Percentiles rank a stretch among this genome's conserved stretches.
These are phyloP conservation scores for Falciphora oryzae DNA, from an alignment of 2,329 filamentous ascomycete species.

Conservation along the genomic window DNA sequence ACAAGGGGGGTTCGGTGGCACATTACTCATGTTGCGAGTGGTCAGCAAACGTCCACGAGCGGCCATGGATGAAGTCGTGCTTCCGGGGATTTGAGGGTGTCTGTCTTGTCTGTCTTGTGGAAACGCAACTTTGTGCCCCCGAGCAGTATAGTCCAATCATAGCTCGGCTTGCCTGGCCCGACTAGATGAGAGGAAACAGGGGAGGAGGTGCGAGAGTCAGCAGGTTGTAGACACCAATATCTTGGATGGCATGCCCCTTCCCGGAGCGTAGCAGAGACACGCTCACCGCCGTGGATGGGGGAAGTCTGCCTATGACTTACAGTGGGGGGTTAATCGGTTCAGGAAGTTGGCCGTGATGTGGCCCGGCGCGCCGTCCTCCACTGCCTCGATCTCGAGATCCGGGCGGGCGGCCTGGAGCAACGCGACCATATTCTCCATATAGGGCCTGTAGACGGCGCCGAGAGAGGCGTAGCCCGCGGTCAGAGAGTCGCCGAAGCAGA, in stretches of 20 bases:
- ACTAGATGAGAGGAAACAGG: conserved; percentile 7
- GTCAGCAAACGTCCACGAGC: too few relatives aligned
- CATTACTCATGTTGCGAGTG: too few relatives aligned
- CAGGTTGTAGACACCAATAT: too few relatives aligned
- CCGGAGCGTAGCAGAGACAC: not conserved
- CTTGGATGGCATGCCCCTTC: not conserved
- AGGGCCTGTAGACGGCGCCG: conserved; percentile 44
- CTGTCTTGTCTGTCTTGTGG: too few relatives aligned
- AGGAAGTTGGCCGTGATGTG: conserved; percentile 19
- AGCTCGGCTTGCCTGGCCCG: conserved; percentile 21
- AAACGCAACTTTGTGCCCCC: conserved; percentile 51
- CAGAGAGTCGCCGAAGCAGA: conserved; percentile 62
- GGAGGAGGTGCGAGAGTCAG: not conserved
- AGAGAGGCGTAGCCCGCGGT: conserved; percentile 47
- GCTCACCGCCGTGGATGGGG: not conserved
- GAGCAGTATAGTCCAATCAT: conserved; percentile 58
- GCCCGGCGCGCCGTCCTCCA: conserved; percentile 23
- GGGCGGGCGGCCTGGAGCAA: conserved; percentile 40
- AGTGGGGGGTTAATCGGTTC: conserved; percentile 20
- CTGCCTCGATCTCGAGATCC: conserved; percentile 21
- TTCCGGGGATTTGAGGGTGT: too few relatives aligned
- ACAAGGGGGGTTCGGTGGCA: not conserved
- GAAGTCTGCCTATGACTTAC: conserved; percentile 14
- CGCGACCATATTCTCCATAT: conserved; percentile 39
- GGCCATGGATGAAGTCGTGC: too few relatives aligned